Conservation (phyloP, 768 basidiomycete species). For the Rhizopogon vinicolor region DNA sequence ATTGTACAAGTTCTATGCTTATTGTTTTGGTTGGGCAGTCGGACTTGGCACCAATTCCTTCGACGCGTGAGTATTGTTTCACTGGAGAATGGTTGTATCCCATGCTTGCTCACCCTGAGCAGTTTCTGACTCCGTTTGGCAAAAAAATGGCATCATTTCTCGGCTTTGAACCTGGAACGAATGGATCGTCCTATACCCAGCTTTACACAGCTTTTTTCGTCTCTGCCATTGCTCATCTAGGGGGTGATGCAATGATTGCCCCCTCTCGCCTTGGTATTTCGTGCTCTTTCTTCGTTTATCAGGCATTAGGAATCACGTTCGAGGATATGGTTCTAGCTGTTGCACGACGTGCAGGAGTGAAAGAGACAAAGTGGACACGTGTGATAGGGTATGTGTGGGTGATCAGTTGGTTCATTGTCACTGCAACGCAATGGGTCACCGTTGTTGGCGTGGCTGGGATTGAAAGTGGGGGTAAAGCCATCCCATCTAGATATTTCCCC, state of each 20-base stretch:
- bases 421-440: not conserved
- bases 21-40: slow-evolving; percentile 10
- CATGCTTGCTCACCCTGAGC: not conserved
- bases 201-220: slow-evolving; percentile 32
- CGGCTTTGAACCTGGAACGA: slow-evolving; percentile 20
- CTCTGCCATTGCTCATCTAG: slow-evolving; percentile 30
- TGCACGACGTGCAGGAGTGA: slow-evolving; percentile 10
- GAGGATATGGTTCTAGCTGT: slow-evolving; percentile 26
- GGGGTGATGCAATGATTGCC: slow-evolving; percentile 26
- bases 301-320: slow-evolving; percentile 30
- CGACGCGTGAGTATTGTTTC: slow-evolving; percentile 24
- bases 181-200: slow-evolving; percentile 26
- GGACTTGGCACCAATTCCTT: slow-evolving; percentile 35
- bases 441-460: not conserved
- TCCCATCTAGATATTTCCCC: not conserved
- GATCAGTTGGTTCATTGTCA: slow-evolving; percentile 18
- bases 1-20: not conserved
- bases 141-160: slow-evolving; percentile 19
- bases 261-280: not conserved
- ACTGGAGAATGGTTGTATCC: not conserved
- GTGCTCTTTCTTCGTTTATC: slow-evolving; percentile 22
- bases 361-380: slow-evolving; percentile 4
- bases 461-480: not conserved
- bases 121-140: slow-evolving; percentile 25
- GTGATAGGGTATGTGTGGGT: slow-evolving; percentile 25